Base-by-base conservation (phyloP, 1,139 yeast genomes). In the Geotrichum aggregatum region DNA sequence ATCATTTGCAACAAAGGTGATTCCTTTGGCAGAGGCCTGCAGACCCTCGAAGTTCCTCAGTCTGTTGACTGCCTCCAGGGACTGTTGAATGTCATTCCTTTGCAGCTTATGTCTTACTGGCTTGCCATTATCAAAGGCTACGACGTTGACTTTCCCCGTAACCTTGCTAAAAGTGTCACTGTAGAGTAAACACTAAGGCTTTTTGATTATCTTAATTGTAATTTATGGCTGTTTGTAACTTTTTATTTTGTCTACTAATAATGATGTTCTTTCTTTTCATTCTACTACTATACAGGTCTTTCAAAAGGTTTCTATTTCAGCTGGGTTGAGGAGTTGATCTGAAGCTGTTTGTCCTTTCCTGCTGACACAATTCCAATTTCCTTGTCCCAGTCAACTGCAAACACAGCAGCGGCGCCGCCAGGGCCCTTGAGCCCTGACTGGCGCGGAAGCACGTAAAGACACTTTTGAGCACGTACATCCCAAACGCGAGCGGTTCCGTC, bases 11-110 rank as follows among this genome's bases (percentile, higher is more conserved):
- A 89, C 67, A 89, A 87, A 71, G 95, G 92, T 55, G 96, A 88
- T 66, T 79, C 78, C 43, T 67, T 69, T 53, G 69, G 67, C 50
- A 21, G 38, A 7, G 75, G 76, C 52, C 66, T 68, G 60, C 61
- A 65, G 73, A 78, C 65, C 66, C 78, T 94, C 64, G 92, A 88
- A 69, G 96, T 94, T 56, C 99, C 99, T 52, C 83, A 80, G 63
- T 89, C 98, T 6, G 97, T 91, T 56, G 98, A 94, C 72, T 94
- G 98, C 74, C 77, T 94, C 70, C 98, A 94, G 76, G 99, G 99
- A 49, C 77, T 94, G 66, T 76, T 94, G 67, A 94, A 92, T 68
- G 95, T 94, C 61, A 82, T 94, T 65, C 98, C 98, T 53, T 73
- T 94, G 67, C 99, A 94, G 74, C 79, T 94, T 69, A 91, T 91